Evolutionary conservation across 2,329 filamentous ascomycete species (phyloP), one percentile per base, ranked within the genome.

Genomic region (Immersiporthe knoxdaviesiana): DNA sequence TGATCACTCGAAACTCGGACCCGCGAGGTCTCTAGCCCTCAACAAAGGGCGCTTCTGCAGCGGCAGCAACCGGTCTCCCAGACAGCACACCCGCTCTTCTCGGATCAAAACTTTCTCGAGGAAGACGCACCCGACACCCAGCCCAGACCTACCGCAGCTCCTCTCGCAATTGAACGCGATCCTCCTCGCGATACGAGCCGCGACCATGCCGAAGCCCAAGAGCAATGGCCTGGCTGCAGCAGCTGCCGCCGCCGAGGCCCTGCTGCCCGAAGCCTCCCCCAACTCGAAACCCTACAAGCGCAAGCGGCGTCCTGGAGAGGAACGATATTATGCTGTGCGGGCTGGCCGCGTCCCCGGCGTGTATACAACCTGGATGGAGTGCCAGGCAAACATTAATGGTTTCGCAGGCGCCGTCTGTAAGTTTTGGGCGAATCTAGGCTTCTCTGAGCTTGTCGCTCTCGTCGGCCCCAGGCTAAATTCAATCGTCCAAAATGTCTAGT

Each of bases 331-430:
- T 75, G 89, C 86, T 30, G 89, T 91, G 39, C 83, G 83, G 58
- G 82, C 80, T 52, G 89, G 89, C 21, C 81, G 83, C 71, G 79
- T 77, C 16, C 87, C 88, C 0, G 88, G 89, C 10, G 85, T 91
- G n/a, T 91, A 90, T 76, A 77, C 82, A 68, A 85, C 80, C 2
- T 91, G 88, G 83, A 75, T 81, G n/a, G 86, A 90, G 65, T 91
- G 89, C 74, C 82, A 88, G 76, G 79, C 81, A 68, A 87, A 90
- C 76, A 90, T 85, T 50, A 81, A 84, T 0, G 88, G 88, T 1
- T 90, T 85, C 77, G 83, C 80, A 75, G 90, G 90, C 27, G 91
- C 91, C 68, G 80, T 86, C 47, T 93, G 91, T 93, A 82, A 79
- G 90, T 87, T 87, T n/a, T n/a, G n/a, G 58, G 67, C 47, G 18